A percentile compares a stretch with the other conserved stretches of the same genome.
phyloP scores from a whole-genome alignment of 495 filamentous ascomycete species.

The Arthonia radiata region DNA sequence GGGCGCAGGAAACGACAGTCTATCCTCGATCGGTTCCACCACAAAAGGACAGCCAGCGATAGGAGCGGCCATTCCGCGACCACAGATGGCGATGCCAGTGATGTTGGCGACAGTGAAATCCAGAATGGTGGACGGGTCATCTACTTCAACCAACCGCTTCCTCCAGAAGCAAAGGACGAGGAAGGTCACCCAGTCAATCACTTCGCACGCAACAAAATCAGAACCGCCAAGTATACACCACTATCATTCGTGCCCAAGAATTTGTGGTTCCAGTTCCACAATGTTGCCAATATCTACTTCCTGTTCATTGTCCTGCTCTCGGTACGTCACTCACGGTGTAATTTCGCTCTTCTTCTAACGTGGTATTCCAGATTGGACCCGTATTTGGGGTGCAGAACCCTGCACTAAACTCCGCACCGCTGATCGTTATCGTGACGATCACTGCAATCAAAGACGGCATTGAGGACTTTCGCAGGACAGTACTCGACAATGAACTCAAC shows the following conservation, averaged over 20 bases:
- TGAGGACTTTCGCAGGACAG: conserved; percentile 84
- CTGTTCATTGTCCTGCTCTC: conserved; percentile 83
- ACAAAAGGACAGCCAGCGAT: conserved; percentile 22
- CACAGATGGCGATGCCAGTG: conserved; percentile 15
- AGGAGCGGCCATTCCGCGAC: conserved; percentile 13
- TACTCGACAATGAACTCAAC: conserved; percentile 84
- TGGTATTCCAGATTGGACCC: conserved; percentile 52
- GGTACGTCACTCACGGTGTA: conserved; percentile 28
- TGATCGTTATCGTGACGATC: conserved; percentile 83
- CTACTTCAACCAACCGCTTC: conserved; percentile 73
- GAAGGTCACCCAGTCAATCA: conserved; percentile 43
- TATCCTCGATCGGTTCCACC: conserved; percentile 55
- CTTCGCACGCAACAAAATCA: conserved; percentile 84
- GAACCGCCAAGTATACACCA: conserved; percentile 90
- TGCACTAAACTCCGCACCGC: conserved; percentile 65
- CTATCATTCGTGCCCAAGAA: conserved; percentile 96
- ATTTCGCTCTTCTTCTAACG: conserved; percentile 5
- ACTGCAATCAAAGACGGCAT: conserved; percentile 93
- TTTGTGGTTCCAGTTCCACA: conserved; percentile 91
- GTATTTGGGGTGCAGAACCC: conserved; percentile 89
- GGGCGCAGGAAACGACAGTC: conserved; percentile 60
- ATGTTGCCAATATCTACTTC: conserved; percentile 97
- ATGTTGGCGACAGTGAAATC: conserved; percentile 5
- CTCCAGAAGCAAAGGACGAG: conserved; percentile 55
- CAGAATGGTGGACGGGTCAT: conserved; percentile 24